Base-by-base conservation (phyloP, 139 green algal genomes). In the Microglena sp. region DNA sequence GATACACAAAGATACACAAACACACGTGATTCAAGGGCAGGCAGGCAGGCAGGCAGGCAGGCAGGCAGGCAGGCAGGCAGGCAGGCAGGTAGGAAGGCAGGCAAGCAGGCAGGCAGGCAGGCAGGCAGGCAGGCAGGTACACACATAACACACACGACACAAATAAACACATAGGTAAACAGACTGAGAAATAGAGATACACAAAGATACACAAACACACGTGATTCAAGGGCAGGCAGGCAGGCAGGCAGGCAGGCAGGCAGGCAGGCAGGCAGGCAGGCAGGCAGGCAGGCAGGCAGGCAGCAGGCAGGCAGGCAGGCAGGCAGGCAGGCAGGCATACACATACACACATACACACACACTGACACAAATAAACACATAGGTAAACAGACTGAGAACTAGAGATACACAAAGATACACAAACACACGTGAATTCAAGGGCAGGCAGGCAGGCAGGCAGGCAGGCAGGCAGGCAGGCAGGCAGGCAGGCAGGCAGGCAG, bases 221-320 rank as follows among this genome's bases (percentile, higher is more conserved):
- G 26, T 5, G 6, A 62, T 7, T 7, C 27, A 36, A 7, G 27
- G 5, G 31, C 57, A 64, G 30, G 31, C 57, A 64, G 15, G 31
- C 30, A 50, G 5, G 31, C 57, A 64, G 30, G 15, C 29, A 50
- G 30, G 31, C 57, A 46, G 30, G 31, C 57, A 64, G 30, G 50
- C 50, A 59, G 18, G 50, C 50, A 59, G 50, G 50, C 50, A 59
- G 50, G 50, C 50, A 59, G 50, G 50, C 30, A 64, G 8, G 7
- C 30, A 29, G 3, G 7, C 31, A 46, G 30, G 4, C 29, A 50
- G 30, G 50, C 50, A 59, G 50, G 50, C 50, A 59, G 30, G 50
- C 50, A 59, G 18, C 21, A 59, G 50, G 50, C 50, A 59, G 50
- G 50, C 50, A 59, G 50, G 50, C 50, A 59, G 50, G 50, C 29